Base-by-base conservation (phyloP, 208 protist genomes). In the Tetramitus jugosus region DNA sequence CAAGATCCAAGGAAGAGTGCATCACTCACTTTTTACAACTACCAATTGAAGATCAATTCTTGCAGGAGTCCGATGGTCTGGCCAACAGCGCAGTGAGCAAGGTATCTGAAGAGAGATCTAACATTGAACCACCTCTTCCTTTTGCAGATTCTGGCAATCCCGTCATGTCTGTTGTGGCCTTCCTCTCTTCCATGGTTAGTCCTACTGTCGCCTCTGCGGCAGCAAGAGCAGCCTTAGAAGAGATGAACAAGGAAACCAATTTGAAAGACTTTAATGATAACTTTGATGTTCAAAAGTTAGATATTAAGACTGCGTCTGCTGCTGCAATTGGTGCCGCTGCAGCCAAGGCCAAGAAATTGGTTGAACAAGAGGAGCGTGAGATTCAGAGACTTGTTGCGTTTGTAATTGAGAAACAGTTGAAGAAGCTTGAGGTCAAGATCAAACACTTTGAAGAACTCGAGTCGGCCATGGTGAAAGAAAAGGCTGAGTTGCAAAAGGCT, bases 41-140 rank as follows among this genome's bases (percentile, higher is more conserved):
- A 33, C 76, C 76, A 6, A 78, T 78, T 46, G 76, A 78, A 31
- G 76, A 78, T 72, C 31, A 56, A 40, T 78, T 62, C 46, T 33
- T 56, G 7, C 26, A 74, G 4, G 60, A 53, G 39, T 33, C 45
- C 10, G 75, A 78, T 4, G 43, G n/a, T 17, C 26, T 60, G 1
- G n/a, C 17, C 0, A 75, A 60, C 35, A 56, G 49, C 49, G 20
- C 10, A 10, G n/a, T n/a, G n/a, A n/a, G n/a, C n/a, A 49, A 49
- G 14, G 14, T 49, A 17, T 29, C 31, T n/a, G 6, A 43, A 42
- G n/a, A 40, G 39, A 7, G 40, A 40, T n/a, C n/a, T n/a, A n/a
- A n/a, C n/a, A n/a, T n/a, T n/a, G 65, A 71, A 23, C 23, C n/a
- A 39, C 67, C 67, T 23, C 13, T 77, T 23, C 61, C 74, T 31